Evolutionary conservation across 2,329 filamentous ascomycete genomes (phyloP).

Genomic region (Fusarium sambucinum): DNA sequence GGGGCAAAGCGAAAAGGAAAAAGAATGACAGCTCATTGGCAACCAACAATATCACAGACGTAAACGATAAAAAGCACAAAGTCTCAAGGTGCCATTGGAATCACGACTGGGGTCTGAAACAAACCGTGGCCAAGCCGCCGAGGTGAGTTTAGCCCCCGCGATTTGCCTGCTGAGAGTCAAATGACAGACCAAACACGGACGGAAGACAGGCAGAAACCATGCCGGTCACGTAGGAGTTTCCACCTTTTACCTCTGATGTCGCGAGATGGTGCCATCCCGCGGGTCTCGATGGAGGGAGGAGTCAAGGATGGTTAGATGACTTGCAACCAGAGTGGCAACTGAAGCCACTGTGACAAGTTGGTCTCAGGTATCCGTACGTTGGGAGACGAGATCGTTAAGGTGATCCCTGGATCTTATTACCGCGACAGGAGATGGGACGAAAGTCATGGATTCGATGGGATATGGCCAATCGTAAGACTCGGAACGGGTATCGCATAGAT

Average conservation of each 20-base stretch:
- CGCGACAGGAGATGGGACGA: conserved; percentile 26
- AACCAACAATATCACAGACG: neutral
- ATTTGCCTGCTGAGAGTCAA: conserved; percentile 40
- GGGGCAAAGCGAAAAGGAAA: neutral
- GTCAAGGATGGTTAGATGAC: conserved; percentile 7
- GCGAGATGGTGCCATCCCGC: conserved; percentile 45
- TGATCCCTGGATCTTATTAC: conserved; percentile 11
- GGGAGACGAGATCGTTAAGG: conserved; percentile 15
- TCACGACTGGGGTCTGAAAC: conserved; percentile 44
- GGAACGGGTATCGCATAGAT: neutral
- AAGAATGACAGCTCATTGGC: neutral
- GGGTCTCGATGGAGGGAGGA: conserved; percentile 14
- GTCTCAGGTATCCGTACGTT: conserved; percentile 15
- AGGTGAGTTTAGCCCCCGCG: conserved; percentile 30
- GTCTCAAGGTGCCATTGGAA: conserved; percentile 23
- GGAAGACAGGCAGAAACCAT: conserved; percentile 7
- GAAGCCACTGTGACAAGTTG: conserved; percentile 19
- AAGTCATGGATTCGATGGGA: conserved; percentile 4
- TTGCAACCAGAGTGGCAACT: conserved; percentile 1
- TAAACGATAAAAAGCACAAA: conserved; percentile 18
- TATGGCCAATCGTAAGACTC: neutral
- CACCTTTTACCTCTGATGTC: conserved; percentile 37
- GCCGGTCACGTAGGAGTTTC: conserved; percentile 40
- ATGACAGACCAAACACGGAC: conserved; percentile 27
- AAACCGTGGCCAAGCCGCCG: conserved; percentile 33